These are phyloP conservation scores for Colletotrichum siamense DNA, from an alignment of 2,329 filamentous ascomycete genomes.

Conservation along the genomic window DNA sequence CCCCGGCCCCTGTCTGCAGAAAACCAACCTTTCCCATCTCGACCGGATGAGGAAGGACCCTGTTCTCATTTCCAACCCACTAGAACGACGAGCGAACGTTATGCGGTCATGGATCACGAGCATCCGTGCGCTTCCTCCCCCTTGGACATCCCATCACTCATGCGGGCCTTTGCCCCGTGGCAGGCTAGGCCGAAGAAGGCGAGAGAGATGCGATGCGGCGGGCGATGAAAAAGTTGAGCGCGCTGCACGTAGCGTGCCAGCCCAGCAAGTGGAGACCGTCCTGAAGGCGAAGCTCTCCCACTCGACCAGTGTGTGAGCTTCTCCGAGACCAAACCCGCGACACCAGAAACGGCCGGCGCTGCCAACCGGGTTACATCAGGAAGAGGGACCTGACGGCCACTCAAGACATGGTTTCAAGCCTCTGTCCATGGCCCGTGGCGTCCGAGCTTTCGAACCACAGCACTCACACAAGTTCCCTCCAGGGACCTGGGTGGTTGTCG, in stretches of 20 bases:
- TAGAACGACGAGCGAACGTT: constrained; percentile 12
- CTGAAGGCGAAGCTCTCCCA: background rate
- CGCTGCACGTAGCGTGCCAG: background rate
- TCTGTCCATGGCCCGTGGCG: background rate
- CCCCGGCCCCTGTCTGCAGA: background rate
- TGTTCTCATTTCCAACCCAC: constrained; percentile 7
- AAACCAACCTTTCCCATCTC: constrained; percentile 8
- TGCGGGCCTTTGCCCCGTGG: constrained; percentile 15
- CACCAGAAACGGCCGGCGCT: constrained; percentile 8
- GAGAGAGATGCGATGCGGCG: background rate
- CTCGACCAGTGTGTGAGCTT: background rate
- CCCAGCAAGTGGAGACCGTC: background rate
- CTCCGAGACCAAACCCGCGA: constrained; percentile 3
- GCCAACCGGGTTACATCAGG: constrained; percentile 11
- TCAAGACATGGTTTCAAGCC: constrained; percentile 20
- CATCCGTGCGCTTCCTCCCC: constrained; percentile 9
- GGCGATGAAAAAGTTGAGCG: background rate
- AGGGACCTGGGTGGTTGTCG: background rate
- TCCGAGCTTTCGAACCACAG: constrained; percentile 15
- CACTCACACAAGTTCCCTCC: constrained; percentile 13
- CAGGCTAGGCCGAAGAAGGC: constrained; percentile 3
- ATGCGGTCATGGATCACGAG: constrained; percentile 13
- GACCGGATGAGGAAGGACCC: constrained; percentile 19
- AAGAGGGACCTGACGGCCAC: constrained; percentile 14
- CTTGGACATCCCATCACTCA: constrained; percentile 2